phyloP scores from a whole-genome alignment of 2,329 filamentous ascomycete genomes.

The Madurella fahalii region DNA sequence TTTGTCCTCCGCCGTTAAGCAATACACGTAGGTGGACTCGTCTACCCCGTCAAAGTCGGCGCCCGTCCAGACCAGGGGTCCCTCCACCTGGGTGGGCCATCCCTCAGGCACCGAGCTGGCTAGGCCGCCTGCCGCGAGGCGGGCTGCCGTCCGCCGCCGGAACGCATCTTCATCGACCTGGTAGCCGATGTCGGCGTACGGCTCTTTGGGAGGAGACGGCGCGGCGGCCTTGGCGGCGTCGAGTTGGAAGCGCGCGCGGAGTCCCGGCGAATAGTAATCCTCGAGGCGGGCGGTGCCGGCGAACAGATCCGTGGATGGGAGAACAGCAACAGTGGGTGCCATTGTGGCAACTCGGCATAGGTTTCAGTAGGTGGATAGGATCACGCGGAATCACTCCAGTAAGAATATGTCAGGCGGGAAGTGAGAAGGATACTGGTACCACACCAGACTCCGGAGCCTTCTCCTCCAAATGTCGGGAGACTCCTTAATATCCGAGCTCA shows the following conservation, averaged over 20 bases:
- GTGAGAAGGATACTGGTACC: too few species aligned
- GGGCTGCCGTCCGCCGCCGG: too few species aligned
- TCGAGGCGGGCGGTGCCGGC: not conserved
- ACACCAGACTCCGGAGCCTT: too few species aligned
- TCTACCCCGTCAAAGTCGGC: conserved; percentile 14
- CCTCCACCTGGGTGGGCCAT: conserved; percentile 18
- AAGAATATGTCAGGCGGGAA: not conserved
- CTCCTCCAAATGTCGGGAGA: too few species aligned
- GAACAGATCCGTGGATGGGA: not conserved
- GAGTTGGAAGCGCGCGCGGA: not conserved
- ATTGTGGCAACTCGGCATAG: not conserved
- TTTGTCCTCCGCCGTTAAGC: conserved; percentile 16
- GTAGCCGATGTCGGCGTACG: not conserved
- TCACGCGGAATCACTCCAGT: not conserved
- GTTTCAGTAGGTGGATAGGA: not conserved
- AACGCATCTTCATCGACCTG: not conserved
- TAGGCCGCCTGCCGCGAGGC: not conserved
- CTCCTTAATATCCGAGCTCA: too few species aligned
- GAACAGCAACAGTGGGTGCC: not conserved
- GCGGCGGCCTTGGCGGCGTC: not conserved
- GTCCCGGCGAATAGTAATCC: not conserved
- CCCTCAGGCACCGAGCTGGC: conserved; percentile 15
- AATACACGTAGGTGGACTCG: conserved; percentile 17
- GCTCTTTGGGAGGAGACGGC: not conserved
- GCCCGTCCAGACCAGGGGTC: conserved; percentile 19